Percentiles rank a stretch among this genome's conserved stretches.
phyloP scores from a whole-genome alignment of 805 yeast genomes.

The Kuraishia capsulata region DNA sequence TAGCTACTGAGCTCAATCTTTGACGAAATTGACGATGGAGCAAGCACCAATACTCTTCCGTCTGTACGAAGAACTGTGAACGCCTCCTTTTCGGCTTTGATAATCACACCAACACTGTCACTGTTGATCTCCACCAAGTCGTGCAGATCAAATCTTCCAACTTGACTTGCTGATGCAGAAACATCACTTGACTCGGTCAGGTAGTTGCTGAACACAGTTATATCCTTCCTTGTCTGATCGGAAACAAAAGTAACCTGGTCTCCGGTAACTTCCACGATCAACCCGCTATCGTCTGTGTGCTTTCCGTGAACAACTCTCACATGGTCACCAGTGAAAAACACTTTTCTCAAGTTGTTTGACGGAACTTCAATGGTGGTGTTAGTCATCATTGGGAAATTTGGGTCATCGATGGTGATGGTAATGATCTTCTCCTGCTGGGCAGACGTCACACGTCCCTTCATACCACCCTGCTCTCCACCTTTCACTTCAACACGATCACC shows the following conservation, averaged over 20 bases:
- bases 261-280: constrained; percentile 73
- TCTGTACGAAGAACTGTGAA: constrained; percentile 75
- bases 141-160: constrained; percentile 76
- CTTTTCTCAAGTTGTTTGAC: constrained; percentile 69
- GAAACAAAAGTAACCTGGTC: constrained; percentile 87
- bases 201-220: constrained; percentile 88
- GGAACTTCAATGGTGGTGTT: constrained; percentile 67
- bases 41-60: constrained; percentile 62
- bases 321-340: constrained; percentile 88
- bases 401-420: constrained; percentile 38
- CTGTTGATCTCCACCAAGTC: constrained; percentile 86
- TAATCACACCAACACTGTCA: constrained; percentile 79
- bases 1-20: constrained; percentile 57
- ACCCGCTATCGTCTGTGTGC: constrained; percentile 89
- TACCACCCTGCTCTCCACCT: constrained; percentile 89
- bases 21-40: constrained; percentile 77
- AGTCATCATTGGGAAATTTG: constrained; percentile 47
- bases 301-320: constrained; percentile 89
- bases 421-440: constrained; percentile 51
- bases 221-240: constrained; percentile 81
- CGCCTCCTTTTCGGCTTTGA: constrained; percentile 82
- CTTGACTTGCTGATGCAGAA: constrained; percentile 59
- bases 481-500: constrained; percentile 91
- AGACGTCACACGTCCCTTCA: constrained; percentile 69
- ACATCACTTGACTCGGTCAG: constrained; percentile 82